Conservation (phyloP, 108 stramenopile species). For the Schizochytrium sp. region DNA sequence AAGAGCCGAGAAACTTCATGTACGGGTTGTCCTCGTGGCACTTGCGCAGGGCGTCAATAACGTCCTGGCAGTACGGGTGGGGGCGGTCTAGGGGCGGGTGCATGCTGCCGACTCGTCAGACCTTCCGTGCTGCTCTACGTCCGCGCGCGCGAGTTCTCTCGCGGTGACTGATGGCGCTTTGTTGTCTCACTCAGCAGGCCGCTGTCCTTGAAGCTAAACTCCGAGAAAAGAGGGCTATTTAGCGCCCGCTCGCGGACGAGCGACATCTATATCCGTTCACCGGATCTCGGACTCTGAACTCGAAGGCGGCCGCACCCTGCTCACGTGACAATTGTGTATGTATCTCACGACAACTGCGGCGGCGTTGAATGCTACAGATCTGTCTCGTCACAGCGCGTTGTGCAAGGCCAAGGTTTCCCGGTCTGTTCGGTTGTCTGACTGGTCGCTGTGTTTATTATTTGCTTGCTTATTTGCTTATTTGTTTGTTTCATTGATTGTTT, state of each 20-base stretch:
- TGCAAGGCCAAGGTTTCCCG: no score
- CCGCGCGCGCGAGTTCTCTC: neutral
- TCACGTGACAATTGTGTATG: neutral
- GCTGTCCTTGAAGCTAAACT: neutral
- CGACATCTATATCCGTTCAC: neutral
- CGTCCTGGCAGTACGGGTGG: conserved; percentile 71
- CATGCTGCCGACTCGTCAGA: conserved; percentile 38
- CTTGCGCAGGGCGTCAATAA: conserved; percentile 58
- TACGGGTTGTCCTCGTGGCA: conserved; percentile 64
- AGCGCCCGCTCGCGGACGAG: neutral
- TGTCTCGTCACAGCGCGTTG: no score
- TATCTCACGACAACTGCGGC: neutral
- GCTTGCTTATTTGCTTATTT: no score
- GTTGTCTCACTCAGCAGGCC: neutral
- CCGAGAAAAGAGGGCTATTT: neutral
- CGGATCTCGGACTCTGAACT: neutral
- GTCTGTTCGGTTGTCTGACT: no score
- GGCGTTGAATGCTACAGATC: no score
- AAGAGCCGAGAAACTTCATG: conserved; percentile 65
- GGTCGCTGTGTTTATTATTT: no score
- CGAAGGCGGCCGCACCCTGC: neutral
- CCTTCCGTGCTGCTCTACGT: neutral
- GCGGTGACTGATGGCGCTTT: neutral
- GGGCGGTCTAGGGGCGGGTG: conserved; percentile 83
- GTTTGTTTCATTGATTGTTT: no score